phyloP scores from a whole-genome alignment of 2,329 filamentous ascomycete genomes.

The Sporothrix luriei region DNA sequence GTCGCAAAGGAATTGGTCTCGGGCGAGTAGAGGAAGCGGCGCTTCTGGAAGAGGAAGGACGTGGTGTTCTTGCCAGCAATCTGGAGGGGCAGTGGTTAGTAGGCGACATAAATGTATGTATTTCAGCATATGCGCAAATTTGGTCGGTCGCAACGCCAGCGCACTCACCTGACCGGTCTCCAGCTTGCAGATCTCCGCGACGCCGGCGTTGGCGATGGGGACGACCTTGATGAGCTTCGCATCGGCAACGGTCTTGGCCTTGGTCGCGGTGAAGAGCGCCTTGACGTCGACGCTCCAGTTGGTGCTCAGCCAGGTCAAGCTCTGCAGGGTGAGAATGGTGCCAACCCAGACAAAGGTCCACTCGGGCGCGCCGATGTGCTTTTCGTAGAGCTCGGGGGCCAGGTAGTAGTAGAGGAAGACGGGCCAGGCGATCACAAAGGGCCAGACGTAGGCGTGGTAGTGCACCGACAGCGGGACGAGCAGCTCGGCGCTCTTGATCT shows the following conservation, averaged over 20 bases:
- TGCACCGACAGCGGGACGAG: constrained; percentile 81
- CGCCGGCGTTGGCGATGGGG: constrained; percentile 84
- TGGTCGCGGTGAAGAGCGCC: constrained; percentile 76
- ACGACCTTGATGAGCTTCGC: constrained; percentile 91
- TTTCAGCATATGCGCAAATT: constrained; percentile 10
- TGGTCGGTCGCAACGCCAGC: neutral
- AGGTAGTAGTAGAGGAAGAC: constrained; percentile 87
- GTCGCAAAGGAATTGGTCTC: constrained; percentile 76
- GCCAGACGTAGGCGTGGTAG: constrained; percentile 89
- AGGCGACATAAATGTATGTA: neutral
- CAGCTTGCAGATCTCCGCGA: constrained; percentile 83
- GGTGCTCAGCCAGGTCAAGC: constrained; percentile 90
- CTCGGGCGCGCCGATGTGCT: constrained; percentile 88
- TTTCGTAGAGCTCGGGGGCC: constrained; percentile 79
- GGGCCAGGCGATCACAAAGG: constrained; percentile 89
- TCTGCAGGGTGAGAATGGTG: constrained; percentile 83
- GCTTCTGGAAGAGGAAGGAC: constrained; percentile 97
- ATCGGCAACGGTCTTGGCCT: constrained; percentile 68
- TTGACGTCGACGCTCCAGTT: constrained; percentile 94
- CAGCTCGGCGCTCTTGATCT: constrained; percentile 85
- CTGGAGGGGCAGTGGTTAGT: constrained; percentile 44
- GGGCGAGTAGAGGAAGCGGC: constrained; percentile 83
- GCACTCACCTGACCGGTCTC: constrained; percentile 66
- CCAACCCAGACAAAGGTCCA: constrained; percentile 98
- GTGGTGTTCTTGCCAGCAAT: constrained; percentile 72